These are phyloP conservation scores for Malus sieversii DNA, from an alignment of 306 rosid genomes.

Conservation along the genomic window DNA sequence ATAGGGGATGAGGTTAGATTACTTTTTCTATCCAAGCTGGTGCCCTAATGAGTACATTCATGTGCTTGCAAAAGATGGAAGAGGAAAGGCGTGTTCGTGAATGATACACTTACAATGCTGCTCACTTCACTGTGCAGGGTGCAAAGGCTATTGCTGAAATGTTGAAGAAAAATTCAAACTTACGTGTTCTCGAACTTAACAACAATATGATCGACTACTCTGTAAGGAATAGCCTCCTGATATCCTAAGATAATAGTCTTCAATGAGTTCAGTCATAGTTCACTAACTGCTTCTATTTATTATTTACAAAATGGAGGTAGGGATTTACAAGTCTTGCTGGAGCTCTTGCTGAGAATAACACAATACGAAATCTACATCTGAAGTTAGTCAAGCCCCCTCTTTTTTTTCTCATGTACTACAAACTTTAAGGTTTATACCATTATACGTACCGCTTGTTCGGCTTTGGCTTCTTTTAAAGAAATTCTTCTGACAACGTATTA, in stretches of 20 bases:
- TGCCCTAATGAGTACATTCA: neutral
- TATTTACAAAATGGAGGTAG: conserved; percentile 60
- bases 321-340: conserved; percentile 94
- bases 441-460: neutral
- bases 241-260: conserved; percentile 14
- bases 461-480: neutral
- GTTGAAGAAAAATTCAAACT: conserved; percentile 78
- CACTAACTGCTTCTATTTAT: conserved; percentile 19
- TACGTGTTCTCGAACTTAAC: conserved; percentile 77
- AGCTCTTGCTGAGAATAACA: conserved; percentile 80
- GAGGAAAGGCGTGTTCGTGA: neutral
- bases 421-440: neutral
- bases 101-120: conserved; percentile 20
- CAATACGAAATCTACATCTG: conserved; percentile 67
- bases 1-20: conserved; percentile 90
- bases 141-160: conserved; percentile 84
- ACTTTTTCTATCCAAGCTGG: conserved; percentile 5
- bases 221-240: conserved; percentile 44
- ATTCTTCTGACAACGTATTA: conserved; percentile 14
- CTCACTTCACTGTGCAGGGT: conserved; percentile 47
- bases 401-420: neutral
- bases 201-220: conserved; percentile 92
- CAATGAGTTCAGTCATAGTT: neutral
- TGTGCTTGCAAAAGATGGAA: neutral
- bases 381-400: conserved; percentile 46